Conservation (phyloP, 2,329 filamentous ascomycete genomes). For the Neospermospora avenae region DNA sequence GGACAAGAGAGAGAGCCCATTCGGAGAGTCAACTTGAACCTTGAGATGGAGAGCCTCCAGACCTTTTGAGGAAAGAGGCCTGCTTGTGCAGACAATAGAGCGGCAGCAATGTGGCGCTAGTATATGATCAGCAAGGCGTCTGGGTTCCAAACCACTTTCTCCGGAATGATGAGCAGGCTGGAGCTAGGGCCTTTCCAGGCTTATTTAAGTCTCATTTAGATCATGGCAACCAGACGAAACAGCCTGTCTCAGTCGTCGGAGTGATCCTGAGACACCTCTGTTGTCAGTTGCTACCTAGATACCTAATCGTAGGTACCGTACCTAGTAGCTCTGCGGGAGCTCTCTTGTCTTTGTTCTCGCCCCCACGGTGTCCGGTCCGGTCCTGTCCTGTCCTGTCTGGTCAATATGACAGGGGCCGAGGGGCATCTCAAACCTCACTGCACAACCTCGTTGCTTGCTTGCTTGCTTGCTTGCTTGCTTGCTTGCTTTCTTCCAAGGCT, state of each 20-base stretch:
- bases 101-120: constrained; percentile 10
- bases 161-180: neutral
- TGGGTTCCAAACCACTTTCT: constrained; percentile 1
- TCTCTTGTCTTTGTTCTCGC: no score
- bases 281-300: neutral
- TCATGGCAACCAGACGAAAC: constrained; percentile 15
- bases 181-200: no score
- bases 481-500: no score
- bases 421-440: no score
- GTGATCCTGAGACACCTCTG: neutral
- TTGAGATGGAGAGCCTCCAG: constrained; percentile 12
- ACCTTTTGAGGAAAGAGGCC: constrained; percentile 13
- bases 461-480: no score
- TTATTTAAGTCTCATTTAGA: neutral
- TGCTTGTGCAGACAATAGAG: constrained; percentile 13
- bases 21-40: neutral
- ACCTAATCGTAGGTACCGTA: no score
- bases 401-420: no score
- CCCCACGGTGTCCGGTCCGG: no score
- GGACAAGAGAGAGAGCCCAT: neutral
- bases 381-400: no score
- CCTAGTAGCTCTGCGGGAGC: no score
- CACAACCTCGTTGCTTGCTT: no score
- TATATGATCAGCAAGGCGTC: constrained; percentile 6
- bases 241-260: constrained; percentile 10